A percentile compares a stretch with the other conserved stretches of the same genome.
These are phyloP conservation scores for Colletotrichum trifolii DNA, from an alignment of 2,329 filamentous ascomycete species.

Conservation along the genomic window DNA sequence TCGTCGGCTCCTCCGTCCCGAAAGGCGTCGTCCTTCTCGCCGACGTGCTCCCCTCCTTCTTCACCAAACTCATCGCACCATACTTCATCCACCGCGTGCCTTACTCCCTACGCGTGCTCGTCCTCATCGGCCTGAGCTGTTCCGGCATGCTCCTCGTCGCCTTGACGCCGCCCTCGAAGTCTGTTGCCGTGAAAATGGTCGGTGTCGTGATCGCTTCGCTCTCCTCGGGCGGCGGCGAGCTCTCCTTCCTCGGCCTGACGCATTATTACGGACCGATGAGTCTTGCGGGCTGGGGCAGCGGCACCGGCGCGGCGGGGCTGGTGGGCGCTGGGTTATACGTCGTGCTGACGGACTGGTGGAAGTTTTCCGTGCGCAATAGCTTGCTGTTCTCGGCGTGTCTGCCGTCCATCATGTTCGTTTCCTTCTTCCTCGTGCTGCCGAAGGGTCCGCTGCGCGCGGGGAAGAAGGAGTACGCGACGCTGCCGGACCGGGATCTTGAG, in stretches of 20 bases:
- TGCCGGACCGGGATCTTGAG: conserved; percentile 56
- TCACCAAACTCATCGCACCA: conserved; percentile 87
- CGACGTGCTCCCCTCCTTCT: conserved; percentile 90
- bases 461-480: conserved; percentile 64
- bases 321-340: conserved; percentile 91
- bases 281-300: conserved; percentile 90
- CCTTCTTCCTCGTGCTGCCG: conserved; percentile 87
- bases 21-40: conserved; percentile 94
- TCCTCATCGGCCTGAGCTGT: conserved; percentile 81
- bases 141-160: conserved; percentile 90
- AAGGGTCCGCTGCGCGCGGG: conserved; percentile 69
- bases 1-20: conserved; percentile 89
- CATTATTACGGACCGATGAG: conserved; percentile 93
- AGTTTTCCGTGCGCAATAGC: conserved; percentile 78
- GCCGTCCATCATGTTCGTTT: conserved; percentile 83
- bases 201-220: conserved; percentile 89
- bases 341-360: conserved; percentile 82
- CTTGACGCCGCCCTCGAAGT: conserved; percentile 73
- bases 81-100: conserved; percentile 93
- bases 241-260: conserved; percentile 90
- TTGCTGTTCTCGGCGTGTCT: conserved; percentile 82
- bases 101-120: conserved; percentile 78
- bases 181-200: conserved; percentile 79
- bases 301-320: conserved; percentile 89
- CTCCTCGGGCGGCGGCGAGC: conserved; percentile 86